phyloP scores from a whole-genome alignment of 257 asterid genomes.

The Gentiana macrophylla region DNA sequence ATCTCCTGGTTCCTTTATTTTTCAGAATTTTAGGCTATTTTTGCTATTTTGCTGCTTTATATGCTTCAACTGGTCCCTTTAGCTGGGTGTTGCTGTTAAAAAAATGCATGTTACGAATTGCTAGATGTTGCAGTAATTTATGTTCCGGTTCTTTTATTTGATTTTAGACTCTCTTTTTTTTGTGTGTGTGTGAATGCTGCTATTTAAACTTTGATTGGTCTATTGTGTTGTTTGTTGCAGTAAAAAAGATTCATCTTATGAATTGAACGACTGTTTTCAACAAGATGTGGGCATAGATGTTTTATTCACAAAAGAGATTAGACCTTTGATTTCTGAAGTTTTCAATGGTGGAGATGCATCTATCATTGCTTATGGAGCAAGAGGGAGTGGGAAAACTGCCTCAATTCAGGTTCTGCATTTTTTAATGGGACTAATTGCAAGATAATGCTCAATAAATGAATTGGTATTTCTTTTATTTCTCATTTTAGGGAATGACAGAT shows the following conservation, averaged over 20 bases:
- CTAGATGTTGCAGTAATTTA: no score
- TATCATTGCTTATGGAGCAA: conserved; percentile 71
- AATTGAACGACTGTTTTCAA: conserved; percentile 54
- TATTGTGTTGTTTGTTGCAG: conserved; percentile 16
- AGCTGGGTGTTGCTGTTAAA: neutral
- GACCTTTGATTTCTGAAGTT: conserved; percentile 39
- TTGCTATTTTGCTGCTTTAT: neutral
- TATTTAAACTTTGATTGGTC: neutral
- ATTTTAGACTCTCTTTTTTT: neutral
- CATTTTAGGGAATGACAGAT: conserved; percentile 44
- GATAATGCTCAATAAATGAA: neutral
- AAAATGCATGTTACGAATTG: no score
- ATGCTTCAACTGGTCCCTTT: neutral
- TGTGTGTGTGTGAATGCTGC: neutral
- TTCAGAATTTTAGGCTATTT: neutral
- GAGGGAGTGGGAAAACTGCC: conserved; percentile 77
- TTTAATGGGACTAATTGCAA: neutral
- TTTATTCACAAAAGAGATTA: conserved; percentile 55
- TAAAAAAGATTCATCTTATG: conserved; percentile 38
- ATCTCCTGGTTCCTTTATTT: neutral
- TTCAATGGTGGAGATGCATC: conserved; percentile 57
- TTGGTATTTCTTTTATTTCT: neutral
- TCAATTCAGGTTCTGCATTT: conserved; percentile 41
- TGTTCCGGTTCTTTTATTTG: neutral
- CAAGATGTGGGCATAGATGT: conserved; percentile 32